These are phyloP conservation scores for Gleditsia sinensis DNA, from an alignment of 306 rosid genomes.

Conservation along the genomic window DNA sequence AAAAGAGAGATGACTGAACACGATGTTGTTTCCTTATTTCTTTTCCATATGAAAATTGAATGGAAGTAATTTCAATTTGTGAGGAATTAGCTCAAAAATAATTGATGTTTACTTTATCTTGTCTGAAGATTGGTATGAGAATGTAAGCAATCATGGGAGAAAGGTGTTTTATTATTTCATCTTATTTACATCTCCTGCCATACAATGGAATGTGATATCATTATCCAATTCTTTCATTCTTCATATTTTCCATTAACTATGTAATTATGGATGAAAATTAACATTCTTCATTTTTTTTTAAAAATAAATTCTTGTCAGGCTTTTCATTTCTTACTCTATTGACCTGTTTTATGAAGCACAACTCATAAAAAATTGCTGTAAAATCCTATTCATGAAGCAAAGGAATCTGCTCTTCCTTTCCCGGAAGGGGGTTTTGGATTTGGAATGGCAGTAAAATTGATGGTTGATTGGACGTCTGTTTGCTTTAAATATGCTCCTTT, in stretches of 20 bases:
- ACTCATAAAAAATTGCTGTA: background rate
- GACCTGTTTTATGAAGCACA: background rate
- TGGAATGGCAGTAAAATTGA: slow-evolving; percentile 8
- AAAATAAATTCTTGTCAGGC: background rate
- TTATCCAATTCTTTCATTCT: slow-evolving; percentile 13
- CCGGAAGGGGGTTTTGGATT: background rate
- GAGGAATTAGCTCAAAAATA: background rate
- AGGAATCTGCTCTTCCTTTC: background rate
- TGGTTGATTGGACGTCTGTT: slow-evolving; percentile 6
- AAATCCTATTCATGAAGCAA: background rate
- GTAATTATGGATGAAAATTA: too few species aligned
- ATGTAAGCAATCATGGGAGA: background rate
- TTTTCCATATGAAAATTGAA: background rate
- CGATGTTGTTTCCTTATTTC: background rate
- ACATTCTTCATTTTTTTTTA: too few species aligned
- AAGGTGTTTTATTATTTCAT: background rate
- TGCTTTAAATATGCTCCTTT: background rate
- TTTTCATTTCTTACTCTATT: background rate
- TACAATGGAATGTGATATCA: background rate
- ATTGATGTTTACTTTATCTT: background rate
- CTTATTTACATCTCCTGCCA: slow-evolving; percentile 5
- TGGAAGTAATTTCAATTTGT: background rate
- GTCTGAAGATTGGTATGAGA: slow-evolving; percentile 7
- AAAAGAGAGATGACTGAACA: background rate
- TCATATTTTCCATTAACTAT: background rate